Conservation (phyloP, 2,329 filamentous ascomycete genomes). For the Fusarium brachygibbosum region DNA sequence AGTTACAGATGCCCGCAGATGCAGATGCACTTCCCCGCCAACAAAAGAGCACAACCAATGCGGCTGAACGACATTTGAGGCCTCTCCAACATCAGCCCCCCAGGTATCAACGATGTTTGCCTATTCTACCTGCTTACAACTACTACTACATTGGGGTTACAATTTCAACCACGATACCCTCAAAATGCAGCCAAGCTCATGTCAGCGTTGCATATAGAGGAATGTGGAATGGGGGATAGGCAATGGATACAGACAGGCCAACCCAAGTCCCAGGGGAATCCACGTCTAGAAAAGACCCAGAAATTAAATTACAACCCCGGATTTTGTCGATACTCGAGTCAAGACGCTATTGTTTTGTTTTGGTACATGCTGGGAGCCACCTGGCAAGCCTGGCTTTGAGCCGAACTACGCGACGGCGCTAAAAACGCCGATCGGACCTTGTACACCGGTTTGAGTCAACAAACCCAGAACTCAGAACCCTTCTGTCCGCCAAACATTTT, state of each 20-base stretch:
- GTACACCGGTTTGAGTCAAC: neutral
- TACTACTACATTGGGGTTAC: neutral
- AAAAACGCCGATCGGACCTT: slow-evolving; percentile 25
- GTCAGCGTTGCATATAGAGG: slow-evolving; percentile 20
- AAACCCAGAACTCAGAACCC: neutral
- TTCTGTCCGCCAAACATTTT: neutral
- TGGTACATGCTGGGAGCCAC: slow-evolving; percentile 2
- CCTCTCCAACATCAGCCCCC: slow-evolving; percentile 11
- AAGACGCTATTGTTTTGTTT: slow-evolving; percentile 12
- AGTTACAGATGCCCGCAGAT: neutral
- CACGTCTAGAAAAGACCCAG: slow-evolving; percentile 7
- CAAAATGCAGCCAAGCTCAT: slow-evolving; percentile 1
- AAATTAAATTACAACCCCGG: slow-evolving; percentile 20
- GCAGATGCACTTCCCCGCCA: slow-evolving; percentile 12
- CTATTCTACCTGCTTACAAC: neutral
- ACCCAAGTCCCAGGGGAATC: too few relatives aligned
- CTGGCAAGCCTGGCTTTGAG: neutral
- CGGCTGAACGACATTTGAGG: slow-evolving; percentile 8
- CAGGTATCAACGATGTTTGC: neutral
- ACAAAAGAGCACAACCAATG: neutral
- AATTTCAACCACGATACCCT: neutral
- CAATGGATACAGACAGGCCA: too few relatives aligned
- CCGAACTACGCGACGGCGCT: slow-evolving; percentile 17
- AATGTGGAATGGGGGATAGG: too few relatives aligned
- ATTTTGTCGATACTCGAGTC: slow-evolving; percentile 27